These are phyloP conservation scores for Blepharisma japonicum DNA, from an alignment of 73 alveolate species.

Conservation along the genomic window DNA sequence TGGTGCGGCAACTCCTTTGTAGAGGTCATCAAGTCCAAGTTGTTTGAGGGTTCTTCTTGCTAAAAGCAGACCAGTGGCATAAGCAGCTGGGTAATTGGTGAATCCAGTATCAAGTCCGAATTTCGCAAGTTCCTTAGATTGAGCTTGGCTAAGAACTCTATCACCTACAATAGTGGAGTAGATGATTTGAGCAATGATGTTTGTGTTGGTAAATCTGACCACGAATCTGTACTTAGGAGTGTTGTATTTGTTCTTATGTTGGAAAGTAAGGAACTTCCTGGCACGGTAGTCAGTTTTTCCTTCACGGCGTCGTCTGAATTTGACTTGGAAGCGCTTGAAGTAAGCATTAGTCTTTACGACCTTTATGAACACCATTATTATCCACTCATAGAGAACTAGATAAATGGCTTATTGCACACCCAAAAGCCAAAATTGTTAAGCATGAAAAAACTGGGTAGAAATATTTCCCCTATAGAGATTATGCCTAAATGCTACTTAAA, in stretches of 20 bases:
- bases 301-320: slow-evolving; percentile 96
- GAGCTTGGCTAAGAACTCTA: slow-evolving; percentile 93
- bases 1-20: slow-evolving; percentile 84
- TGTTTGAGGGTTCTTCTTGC: slow-evolving; percentile 96
- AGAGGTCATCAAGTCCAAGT: slow-evolving; percentile 86
- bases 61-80: slow-evolving; percentile 98
- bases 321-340: slow-evolving; percentile 98
- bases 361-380: slow-evolving; percentile 97
- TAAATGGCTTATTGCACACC: too few species aligned
- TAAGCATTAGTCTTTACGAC: slow-evolving; percentile 94
- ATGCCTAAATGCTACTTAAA: too few species aligned
- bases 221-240: slow-evolving; percentile 99
- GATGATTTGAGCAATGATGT: slow-evolving; percentile 90
- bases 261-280: slow-evolving; percentile 93
- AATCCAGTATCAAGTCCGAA: slow-evolving; percentile 97
- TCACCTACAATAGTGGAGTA: slow-evolving; percentile 98
- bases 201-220: slow-evolving; percentile 98
- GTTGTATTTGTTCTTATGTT: slow-evolving; percentile 99
- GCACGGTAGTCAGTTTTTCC: slow-evolving; percentile 99
- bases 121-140: slow-evolving; percentile 90
- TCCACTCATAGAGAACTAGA: not conserved
- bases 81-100: slow-evolving; percentile 99
- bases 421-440: too few species aligned
- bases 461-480: too few species aligned
- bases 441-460: too few species aligned